Base-by-base conservation (phyloP, 2,329 filamentous ascomycete species). In the Beauveria asiatica region DNA sequence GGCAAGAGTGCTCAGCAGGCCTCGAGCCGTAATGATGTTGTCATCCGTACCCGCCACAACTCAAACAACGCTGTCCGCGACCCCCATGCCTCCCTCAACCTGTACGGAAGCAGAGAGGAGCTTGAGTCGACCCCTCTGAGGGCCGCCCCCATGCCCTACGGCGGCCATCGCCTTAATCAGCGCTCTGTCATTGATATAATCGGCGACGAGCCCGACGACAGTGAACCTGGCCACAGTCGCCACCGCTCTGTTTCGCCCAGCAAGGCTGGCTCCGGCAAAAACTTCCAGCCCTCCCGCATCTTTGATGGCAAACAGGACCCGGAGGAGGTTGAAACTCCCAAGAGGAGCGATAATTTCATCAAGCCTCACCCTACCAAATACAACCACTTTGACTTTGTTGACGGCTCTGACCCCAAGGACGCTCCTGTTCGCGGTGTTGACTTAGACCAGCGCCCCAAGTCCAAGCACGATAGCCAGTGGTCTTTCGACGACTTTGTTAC, bases 401-500 rank as follows among this genome's bases (percentile, higher is more conserved):
- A 91, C 65, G 85, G 84, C 55, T 81, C 77, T 21, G 80, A 84
- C 59, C 75, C 77, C 17, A 73, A 76, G 62, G 78, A 83, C 55
- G 73, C 73, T 19, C 75, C 78, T 16, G 68, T 76, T 64, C 70
- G 76, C n/a, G 75, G 72, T 56, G 66, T 74, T 8, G 65, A 73
- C 3, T 69, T 74, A 23, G 71, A 79, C 21, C 72, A 80, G 57
- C 70, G 71, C 25, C 72, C 75, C 63, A 81, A 80, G 69, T 78
- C 80, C 59, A 90, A 88, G 75, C 86, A 90, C 70, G 77, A 80
- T 62, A 85, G 85, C 64, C 87, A 90, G 63, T 97, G 93, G 92
- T 85, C 85, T 53, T 97, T 97, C 73, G 84, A 90, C 63, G 92
- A 96, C 74, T 96, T 96, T 67, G 77, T 78, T 17, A 96, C 92